Percentiles rank a stretch among this genome's conserved stretches.
phyloP scores from a whole-genome alignment of 2,329 filamentous ascomycete genomes.

The Aureobasidium sp. region DNA sequence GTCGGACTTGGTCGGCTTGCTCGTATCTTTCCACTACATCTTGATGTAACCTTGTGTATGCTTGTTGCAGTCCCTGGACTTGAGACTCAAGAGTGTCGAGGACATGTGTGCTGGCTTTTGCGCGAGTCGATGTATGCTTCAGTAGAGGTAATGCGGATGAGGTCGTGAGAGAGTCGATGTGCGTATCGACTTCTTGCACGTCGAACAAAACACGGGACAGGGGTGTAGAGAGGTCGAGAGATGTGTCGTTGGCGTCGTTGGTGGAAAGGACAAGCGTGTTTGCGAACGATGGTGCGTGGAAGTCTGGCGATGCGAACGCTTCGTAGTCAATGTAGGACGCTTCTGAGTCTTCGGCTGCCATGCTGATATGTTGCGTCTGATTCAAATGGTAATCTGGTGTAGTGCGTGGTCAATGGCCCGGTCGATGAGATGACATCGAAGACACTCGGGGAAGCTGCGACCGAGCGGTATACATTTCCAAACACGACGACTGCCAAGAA shows the following conservation, averaged over 20 bases:
- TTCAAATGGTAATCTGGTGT: no score
- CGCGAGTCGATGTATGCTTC: conserved; percentile 65
- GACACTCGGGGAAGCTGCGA: background rate
- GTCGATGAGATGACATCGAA: background rate
- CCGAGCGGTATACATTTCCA: conserved; percentile 6
- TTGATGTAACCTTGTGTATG: conserved; percentile 74
- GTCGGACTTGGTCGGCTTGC: conserved; percentile 71
- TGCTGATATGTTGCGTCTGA: background rate
- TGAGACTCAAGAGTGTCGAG: conserved; percentile 70
- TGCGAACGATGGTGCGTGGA: conserved; percentile 74
- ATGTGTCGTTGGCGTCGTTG: conserved; percentile 83
- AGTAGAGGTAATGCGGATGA: conserved; percentile 75
- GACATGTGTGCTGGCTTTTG: conserved; percentile 61
- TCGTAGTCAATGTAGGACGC: conserved; percentile 95
- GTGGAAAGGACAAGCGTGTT: conserved; percentile 82
- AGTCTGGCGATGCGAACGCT: conserved; percentile 73
- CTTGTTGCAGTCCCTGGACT: conserved; percentile 69
- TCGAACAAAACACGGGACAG: conserved; percentile 92
- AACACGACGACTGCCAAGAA: background rate
- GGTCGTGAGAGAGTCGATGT: conserved; percentile 83
- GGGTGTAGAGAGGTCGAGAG: conserved; percentile 87
- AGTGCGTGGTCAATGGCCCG: background rate
- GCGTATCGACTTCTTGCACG: conserved; percentile 91
- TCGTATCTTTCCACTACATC: conserved; percentile 82
- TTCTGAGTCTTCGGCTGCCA: conserved; percentile 29